Percentiles rank a stretch among this genome's conserved stretches.
phyloP scores from a whole-genome alignment of 2,329 filamentous ascomycete genomes.

The Rutstroemia sp. region DNA sequence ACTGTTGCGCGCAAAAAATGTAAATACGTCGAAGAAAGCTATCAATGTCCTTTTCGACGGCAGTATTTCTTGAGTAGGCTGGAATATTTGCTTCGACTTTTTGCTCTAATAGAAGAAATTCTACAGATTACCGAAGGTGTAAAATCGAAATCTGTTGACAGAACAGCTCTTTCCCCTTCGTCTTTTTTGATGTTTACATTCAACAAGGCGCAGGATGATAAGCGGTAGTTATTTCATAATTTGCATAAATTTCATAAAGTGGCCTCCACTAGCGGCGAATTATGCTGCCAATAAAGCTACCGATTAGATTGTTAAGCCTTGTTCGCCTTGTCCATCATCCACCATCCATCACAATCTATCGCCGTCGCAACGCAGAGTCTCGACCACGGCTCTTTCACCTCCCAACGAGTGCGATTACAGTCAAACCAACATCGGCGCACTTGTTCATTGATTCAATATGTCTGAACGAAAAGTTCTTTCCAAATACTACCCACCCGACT shows the following conservation, averaged over 20 bases:
- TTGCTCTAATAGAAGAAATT: too few species aligned
- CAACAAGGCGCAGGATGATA: not conserved
- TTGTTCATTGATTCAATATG: constrained; percentile 43
- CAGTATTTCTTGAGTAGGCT: too few species aligned
- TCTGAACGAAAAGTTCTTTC: constrained; percentile 77
- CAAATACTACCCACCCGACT: constrained; percentile 65
- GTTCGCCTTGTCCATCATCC: not conserved
- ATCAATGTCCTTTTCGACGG: too few species aligned
- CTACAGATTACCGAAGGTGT: too few species aligned
- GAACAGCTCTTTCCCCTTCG: not conserved
- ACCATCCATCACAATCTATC: not conserved
- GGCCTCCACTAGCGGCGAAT: not conserved
- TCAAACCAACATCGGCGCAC: not conserved
- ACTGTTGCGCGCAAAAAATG: too few species aligned
- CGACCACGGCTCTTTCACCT: too few species aligned
- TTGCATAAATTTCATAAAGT: not conserved
- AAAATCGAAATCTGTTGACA: too few species aligned
- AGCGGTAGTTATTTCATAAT: not conserved
- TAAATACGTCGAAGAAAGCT: too few species aligned
- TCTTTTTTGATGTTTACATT: not conserved
- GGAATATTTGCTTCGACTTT: too few species aligned
- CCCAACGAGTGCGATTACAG: not conserved
- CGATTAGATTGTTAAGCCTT: too few species aligned
- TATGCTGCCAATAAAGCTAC: too few species aligned
- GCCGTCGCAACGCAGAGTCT: too few species aligned